Percentiles rank a stretch among this genome's conserved stretches.
Conservation (phyloP, 495 filamentous ascomycete genomes). For the Aspergillus affinis region DNA sequence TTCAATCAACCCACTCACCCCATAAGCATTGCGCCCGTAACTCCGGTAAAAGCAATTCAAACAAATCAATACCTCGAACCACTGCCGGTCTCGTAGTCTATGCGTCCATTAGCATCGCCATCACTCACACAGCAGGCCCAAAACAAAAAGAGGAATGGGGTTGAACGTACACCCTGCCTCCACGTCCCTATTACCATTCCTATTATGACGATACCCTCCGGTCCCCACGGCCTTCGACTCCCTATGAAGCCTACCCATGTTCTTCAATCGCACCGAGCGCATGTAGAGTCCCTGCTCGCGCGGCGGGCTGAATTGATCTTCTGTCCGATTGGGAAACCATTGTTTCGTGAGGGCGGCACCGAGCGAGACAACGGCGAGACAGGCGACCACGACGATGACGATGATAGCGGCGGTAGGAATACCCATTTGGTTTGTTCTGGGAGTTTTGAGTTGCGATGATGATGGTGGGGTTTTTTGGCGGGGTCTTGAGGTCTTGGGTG, state of each 20-base stretch:
- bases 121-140: neutral
- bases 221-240: conserved; percentile 20
- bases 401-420: conserved; percentile 37
- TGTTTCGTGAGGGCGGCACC: conserved; percentile 36
- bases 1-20: neutral
- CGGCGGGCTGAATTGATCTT: conserved; percentile 17
- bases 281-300: conserved; percentile 41
- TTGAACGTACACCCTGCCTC: neutral
- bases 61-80: neutral
- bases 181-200: neutral
- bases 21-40: neutral
- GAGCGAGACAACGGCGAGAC: conserved; percentile 35
- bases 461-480: neutral
- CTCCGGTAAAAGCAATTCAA: neutral
- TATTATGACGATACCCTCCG: conserved; percentile 10
- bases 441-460: neutral
- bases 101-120: neutral
- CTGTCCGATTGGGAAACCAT: conserved; percentile 26
- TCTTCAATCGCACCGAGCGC: conserved; percentile 37
- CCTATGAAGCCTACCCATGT: conserved; percentile 27
- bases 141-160: neutral
- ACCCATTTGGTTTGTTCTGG: neutral
- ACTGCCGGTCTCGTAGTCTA: neutral
- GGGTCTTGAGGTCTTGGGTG: too few relatives aligned
- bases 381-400: conserved; percentile 43